These are phyloP conservation scores for Colletotrichum aenigma DNA, from an alignment of 2,329 filamentous ascomycete species.

Conservation along the genomic window DNA sequence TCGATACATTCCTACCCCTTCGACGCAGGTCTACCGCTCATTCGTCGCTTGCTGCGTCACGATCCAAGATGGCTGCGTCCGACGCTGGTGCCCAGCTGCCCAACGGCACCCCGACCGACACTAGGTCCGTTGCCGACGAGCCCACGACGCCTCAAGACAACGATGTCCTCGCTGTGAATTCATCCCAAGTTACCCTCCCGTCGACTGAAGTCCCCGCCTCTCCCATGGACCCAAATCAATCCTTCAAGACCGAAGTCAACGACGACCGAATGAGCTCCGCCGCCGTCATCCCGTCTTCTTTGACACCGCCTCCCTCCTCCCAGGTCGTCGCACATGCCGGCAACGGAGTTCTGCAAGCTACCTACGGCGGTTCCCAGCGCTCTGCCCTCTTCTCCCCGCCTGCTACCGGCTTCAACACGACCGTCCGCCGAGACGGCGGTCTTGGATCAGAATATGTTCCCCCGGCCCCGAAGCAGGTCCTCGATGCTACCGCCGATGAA, in stretches of 20 bases:
- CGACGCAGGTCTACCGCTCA: background rate
- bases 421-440: conserved; percentile 25
- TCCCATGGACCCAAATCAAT: conserved; percentile 51
- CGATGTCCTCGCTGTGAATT: conserved; percentile 28
- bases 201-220: conserved; percentile 62
- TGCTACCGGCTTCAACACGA: conserved; percentile 44
- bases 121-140: conserved; percentile 28
- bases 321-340: conserved; percentile 43
- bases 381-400: conserved; percentile 59
- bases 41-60: background rate
- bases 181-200: conserved; percentile 59
- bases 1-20: background rate
- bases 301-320: conserved; percentile 62
- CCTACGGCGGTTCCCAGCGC: conserved; percentile 47
- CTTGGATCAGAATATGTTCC: conserved; percentile 44
- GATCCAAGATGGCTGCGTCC: conserved; percentile 36
- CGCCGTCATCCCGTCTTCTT: conserved; percentile 58
- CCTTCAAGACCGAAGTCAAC: conserved; percentile 55
- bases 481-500: conserved; percentile 58
- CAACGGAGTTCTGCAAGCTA: conserved; percentile 26
- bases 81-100: conserved; percentile 35
- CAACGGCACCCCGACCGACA: conserved; percentile 29
- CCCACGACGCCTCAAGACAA: conserved; percentile 36
- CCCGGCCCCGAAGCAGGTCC: conserved; percentile 54
- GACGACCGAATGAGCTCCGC: conserved; percentile 48